Conservation (phyloP, 2,329 filamentous ascomycete genomes). For the Ilyonectria sp. region DNA sequence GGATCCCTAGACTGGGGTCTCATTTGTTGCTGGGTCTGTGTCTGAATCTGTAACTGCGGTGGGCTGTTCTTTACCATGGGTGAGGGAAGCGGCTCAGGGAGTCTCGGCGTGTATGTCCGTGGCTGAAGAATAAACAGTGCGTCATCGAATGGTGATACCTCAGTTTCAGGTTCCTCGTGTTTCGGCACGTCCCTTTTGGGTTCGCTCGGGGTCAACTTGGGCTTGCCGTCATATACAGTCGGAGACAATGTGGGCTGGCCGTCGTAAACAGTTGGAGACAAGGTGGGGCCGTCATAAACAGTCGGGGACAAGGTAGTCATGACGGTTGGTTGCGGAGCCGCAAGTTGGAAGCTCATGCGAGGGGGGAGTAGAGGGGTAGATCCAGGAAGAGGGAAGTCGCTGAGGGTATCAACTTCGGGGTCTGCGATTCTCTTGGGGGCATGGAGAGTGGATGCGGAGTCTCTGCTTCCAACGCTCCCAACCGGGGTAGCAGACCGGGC, state of each 20-base stretch:
- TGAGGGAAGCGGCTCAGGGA: slow-evolving; percentile 63
- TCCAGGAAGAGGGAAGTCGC: slow-evolving; percentile 48
- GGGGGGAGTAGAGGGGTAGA: slow-evolving; percentile 45
- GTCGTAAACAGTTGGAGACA: not conserved
- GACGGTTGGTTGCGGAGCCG: not conserved
- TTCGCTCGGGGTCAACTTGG: slow-evolving; percentile 17
- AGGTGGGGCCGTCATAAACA: slow-evolving; percentile 19
- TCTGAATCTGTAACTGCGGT: slow-evolving; percentile 16
- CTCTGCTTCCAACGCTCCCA: slow-evolving; percentile 42
- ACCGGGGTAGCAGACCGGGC: slow-evolving; percentile 31
- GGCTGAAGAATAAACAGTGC: slow-evolving; percentile 70
- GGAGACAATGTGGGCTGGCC: slow-evolving; percentile 5
- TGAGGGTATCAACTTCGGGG: slow-evolving; percentile 44
- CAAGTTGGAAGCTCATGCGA: slow-evolving; percentile 14
- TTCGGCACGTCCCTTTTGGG: slow-evolving; percentile 13
- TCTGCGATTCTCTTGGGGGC: slow-evolving; percentile 26
- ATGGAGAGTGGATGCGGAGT: slow-evolving; percentile 31
- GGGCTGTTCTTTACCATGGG: slow-evolving; percentile 55
- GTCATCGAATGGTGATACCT: slow-evolving; percentile 45
- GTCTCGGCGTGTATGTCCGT: slow-evolving; percentile 69
- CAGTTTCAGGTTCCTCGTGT: not conserved
- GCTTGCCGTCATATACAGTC: slow-evolving; percentile 22
- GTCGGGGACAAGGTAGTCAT: not conserved
- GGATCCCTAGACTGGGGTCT: slow-evolving; percentile 28
- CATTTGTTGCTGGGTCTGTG: slow-evolving; percentile 25